Conservation (phyloP, 495 filamentous ascomycete genomes). For the Neurospora sp. region DNA sequence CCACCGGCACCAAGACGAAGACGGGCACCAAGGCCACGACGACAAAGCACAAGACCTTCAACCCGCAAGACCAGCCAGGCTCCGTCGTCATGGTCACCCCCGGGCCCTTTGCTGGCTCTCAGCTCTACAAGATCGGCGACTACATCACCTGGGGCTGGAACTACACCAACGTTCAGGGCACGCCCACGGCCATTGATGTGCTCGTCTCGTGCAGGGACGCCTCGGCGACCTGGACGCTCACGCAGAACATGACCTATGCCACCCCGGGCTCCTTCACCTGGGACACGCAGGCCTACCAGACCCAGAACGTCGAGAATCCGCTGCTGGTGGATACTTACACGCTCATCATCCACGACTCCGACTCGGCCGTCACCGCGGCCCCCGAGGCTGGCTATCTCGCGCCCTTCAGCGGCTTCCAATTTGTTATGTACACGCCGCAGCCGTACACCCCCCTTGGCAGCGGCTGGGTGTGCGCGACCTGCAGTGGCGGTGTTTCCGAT, state of each 20-base stretch:
- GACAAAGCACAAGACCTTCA: conserved; percentile 43
- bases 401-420: conserved; percentile 51
- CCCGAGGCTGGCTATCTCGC: conserved; percentile 65
- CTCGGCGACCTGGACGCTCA: conserved; percentile 37
- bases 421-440: conserved; percentile 74
- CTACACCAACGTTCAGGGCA: conserved; percentile 76
- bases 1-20: conserved; percentile 14
- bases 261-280: conserved; percentile 46
- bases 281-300: conserved; percentile 69
- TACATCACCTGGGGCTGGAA: conserved; percentile 86
- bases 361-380: conserved; percentile 47
- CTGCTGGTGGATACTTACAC: conserved; percentile 73
- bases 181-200: conserved; percentile 71
- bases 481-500: conserved; percentile 56
- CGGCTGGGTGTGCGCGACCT: conserved; percentile 53
- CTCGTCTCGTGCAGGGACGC: conserved; percentile 60
- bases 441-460: conserved; percentile 51
- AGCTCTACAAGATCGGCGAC: conserved; percentile 85
- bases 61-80: conserved; percentile 56
- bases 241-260: conserved; percentile 42
- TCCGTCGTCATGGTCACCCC: conserved; percentile 79
- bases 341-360: conserved; percentile 70
- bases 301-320: conserved; percentile 43
- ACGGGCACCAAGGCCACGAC: conserved; percentile 18
- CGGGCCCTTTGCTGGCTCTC: conserved; percentile 40